Evolutionary conservation across 2,329 filamentous ascomycete genomes (phyloP).

Genomic region (Zasmidium citrigriseum): DNA sequence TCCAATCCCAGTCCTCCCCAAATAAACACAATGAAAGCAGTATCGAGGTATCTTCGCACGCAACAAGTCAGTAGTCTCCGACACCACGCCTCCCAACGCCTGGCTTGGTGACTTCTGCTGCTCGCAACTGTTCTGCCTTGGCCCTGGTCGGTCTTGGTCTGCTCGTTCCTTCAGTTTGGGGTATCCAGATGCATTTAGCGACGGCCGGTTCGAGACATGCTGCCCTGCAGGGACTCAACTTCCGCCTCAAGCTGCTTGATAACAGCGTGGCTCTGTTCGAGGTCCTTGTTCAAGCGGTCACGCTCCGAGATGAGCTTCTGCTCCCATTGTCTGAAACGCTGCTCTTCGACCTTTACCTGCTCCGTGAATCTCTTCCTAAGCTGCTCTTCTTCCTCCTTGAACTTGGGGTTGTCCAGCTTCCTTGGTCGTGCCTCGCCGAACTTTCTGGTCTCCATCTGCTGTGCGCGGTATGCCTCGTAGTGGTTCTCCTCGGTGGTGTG

Average conservation of each 20-base stretch:
- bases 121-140: slow-evolving; percentile 21
- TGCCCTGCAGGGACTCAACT: slow-evolving; percentile 81
- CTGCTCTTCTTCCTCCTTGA: slow-evolving; percentile 99
- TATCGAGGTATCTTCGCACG: slow-evolving; percentile 28
- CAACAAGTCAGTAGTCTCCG: slow-evolving; percentile 11
- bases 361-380: slow-evolving; percentile 99
- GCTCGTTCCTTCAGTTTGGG: slow-evolving; percentile 3
- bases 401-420: slow-evolving; percentile 99
- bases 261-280: slow-evolving; percentile 90
- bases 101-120: slow-evolving; percentile 14
- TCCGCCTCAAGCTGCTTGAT: slow-evolving; percentile 92
- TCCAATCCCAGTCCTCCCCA: slow-evolving; percentile 10
- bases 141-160: slow-evolving; percentile 11
- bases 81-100: slow-evolving; percentile 16
- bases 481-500: slow-evolving; percentile 99
- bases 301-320: slow-evolving; percentile 99
- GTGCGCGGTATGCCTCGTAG: slow-evolving; percentile 98
- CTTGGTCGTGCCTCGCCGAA: slow-evolving; percentile 95
- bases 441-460: slow-evolving; percentile 99
- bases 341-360: slow-evolving; percentile 99
- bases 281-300: slow-evolving; percentile 98
- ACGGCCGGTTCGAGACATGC: slow-evolving; percentile 36
- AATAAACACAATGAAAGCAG: slow-evolving; percentile 27
- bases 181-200: slow-evolving; percentile 23
- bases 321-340: slow-evolving; percentile 99